Conservation (phyloP, 2,329 filamentous ascomycete genomes). For the Cytospora paraplurivora region DNA sequence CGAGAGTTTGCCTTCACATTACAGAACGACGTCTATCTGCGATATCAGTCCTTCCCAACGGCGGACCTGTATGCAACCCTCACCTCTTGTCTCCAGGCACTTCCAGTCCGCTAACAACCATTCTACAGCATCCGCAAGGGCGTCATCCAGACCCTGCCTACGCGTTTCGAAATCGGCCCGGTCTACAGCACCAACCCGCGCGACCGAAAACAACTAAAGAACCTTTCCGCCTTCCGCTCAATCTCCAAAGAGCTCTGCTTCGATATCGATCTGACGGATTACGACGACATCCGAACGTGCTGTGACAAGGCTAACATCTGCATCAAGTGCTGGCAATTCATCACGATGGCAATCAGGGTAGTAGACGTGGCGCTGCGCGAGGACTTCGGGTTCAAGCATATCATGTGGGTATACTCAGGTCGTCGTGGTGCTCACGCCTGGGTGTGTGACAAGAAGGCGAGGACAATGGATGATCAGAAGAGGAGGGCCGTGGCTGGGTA, state of each 20-base stretch:
- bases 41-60: conserved; percentile 74
- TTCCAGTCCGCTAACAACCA: conserved; percentile 21
- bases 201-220: conserved; percentile 85
- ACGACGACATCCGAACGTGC: conserved; percentile 94
- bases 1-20: conserved; percentile 96
- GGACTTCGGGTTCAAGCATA: conserved; percentile 95
- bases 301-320: conserved; percentile 94
- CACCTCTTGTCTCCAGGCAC: background rate
- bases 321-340: conserved; percentile 92
- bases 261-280: conserved; percentile 99
- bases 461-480: conserved; percentile 82
- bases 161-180: conserved; percentile 97
- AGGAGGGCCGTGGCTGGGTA: conserved; percentile 85
- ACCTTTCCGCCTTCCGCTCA: conserved; percentile 80
- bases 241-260: conserved; percentile 94
- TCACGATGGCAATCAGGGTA: conserved; percentile 96
- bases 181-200: conserved; percentile 93
- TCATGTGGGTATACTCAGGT: conserved; percentile 98
- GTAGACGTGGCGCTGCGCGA: conserved; percentile 84
- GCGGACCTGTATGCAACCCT: conserved; percentile 50
- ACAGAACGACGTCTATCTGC: conserved; percentile 87
- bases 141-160: conserved; percentile 82
- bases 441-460: conserved; percentile 90
- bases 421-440: conserved; percentile 96
- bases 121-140: conserved; percentile 78